Evolutionary conservation across 225 moss, liverwort and hornwort species (phyloP).

Genomic region (Polytrichum commune): DNA sequence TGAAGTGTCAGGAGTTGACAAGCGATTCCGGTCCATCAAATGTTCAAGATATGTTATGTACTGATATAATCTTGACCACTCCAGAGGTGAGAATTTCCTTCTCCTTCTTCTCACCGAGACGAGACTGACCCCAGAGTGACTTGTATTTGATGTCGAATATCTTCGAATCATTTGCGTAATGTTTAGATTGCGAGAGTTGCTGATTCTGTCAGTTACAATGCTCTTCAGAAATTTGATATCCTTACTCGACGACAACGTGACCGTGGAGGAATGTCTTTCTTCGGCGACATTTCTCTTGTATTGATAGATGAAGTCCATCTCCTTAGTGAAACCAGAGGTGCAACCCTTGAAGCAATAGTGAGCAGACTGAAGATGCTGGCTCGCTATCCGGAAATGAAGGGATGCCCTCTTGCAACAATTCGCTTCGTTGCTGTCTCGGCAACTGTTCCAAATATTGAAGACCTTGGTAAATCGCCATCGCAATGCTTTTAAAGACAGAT

Average conservation of each 20-base stretch:
- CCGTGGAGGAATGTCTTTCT: slow-evolving; percentile 85
- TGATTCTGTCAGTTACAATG: background rate
- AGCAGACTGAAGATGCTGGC: slow-evolving; percentile 98
- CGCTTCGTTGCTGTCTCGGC: slow-evolving; percentile 95
- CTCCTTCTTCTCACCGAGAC: too few relatives aligned
- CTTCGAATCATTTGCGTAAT: too few relatives aligned
- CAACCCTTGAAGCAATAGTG: slow-evolving; percentile 91
- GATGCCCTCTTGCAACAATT: slow-evolving; percentile 64
- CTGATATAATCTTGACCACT: slow-evolving; percentile 87
- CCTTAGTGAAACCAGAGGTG: slow-evolving; percentile 90
- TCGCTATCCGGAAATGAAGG: slow-evolving; percentile 77
- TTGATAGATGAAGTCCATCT: slow-evolving; percentile 97
- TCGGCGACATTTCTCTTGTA: slow-evolving; percentile 84
- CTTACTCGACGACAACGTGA: slow-evolving; percentile 86
- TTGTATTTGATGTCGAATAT: too few relatives aligned
- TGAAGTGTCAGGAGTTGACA: slow-evolving; percentile 87
- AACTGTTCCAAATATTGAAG: slow-evolving; percentile 92
- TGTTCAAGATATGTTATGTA: slow-evolving; percentile 67
- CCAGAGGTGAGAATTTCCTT: slow-evolving; percentile 59
- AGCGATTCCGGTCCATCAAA: slow-evolving; percentile 70
- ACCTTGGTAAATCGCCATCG: slow-evolving; percentile 55
- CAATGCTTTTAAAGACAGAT: too few relatives aligned
- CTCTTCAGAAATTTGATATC: slow-evolving; percentile 85
- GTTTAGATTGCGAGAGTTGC: too few relatives aligned
- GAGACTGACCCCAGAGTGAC: too few relatives aligned